Base-by-base conservation (phyloP, 371 early-diverging fungal species). In the Phascolomyces articulosus region DNA sequence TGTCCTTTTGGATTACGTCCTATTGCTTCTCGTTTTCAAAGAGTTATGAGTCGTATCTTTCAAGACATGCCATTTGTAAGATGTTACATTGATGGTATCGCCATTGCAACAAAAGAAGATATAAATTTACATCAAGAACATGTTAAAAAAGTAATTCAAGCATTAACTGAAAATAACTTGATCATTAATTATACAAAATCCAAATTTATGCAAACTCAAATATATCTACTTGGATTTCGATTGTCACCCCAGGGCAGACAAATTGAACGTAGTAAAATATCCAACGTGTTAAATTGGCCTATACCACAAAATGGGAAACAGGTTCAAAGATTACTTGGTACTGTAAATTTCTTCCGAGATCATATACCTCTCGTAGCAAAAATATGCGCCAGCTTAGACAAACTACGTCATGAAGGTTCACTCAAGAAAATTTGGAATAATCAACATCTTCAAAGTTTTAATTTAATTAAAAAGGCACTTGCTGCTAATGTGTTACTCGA, bases 271-370 rank as follows among this genome's bases (percentile, higher is more conserved):
- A 3, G 60, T 8, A 70, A 73, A 40, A 28, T 73, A 18, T n/a
- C 49, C 3, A 66, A 66, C 26, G 49, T 67, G 2, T 31, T 49
- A 23, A 18, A 63, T 21, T 62, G 63, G 55, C 56, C 54, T 15
- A 34, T 15, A 2, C 60, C 71, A 53, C 34, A 40, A 49, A 53
- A 40, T 4, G 62, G 63, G 20, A 71, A 63, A 24, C 51, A 74
- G 51, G 49, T 67, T 11, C 62, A 64, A 44, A 55, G 58, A 20
- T 72, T 60, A n/a, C 8, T 70, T n/a, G 74, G 68, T 2, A 51
- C 64, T 15, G 57, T 69, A 54, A 73, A 73, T 21, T 74, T 60
- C 47, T 79, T 75, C 40, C 58, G 68, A 8, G 64, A 57, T 10
- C 64, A 67, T 41, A 67, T 74, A 15, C 69, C 70, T 13, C 40